Evolutionary conservation across 1,284 basidiomycete genomes (phyloP), one percentile per base, ranked within the genome.

Genomic region (Irpex lacteus): DNA sequence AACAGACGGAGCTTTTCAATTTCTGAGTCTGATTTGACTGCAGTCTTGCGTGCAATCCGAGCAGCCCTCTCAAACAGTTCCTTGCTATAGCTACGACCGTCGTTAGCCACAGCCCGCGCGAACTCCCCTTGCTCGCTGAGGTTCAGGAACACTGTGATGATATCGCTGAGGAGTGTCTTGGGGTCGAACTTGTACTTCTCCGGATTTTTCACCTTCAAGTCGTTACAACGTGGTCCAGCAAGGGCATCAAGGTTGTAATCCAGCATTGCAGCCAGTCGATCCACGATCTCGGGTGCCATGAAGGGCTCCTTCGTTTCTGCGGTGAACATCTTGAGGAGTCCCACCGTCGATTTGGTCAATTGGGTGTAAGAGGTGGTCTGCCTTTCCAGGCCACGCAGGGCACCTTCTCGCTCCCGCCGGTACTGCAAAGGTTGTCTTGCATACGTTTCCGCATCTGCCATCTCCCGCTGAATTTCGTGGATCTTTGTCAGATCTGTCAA

Each of bases 201-300:
- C 6, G 90, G 89, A 62, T 98, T 90, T 68, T 89, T 85, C 62
- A 99, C 94, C 68, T 86, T 90, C 21, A 99, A 85, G 38, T 96
- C 89, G 68, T 88, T 85, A 73, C 88, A 95, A 65, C 85, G 85
- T 2, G 96, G 95, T 0, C 98, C 98, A 32, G 91, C 94, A 34
- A 99, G 87, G 5, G 90, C 89, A 60, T 92, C 89, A 26, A 99
- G 81, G 72, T 98, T 98, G 80, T 97, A 97, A 75, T 98, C 93
- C 70, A 99, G 80, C 94, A 98, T 98, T 0, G 96, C 96, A 3
- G 98, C 97, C 15, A 99, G 84, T 49, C 94, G 88, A 73, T 97
- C 92, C 36, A 99, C 95, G 63, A 99, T 98, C 78, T 99, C 98
- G 2, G 94, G 91, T 76, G 94, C 92, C 86, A 98, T 92, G 78